Conservation (phyloP, 2,329 filamentous ascomycete species). For the Colletotrichum spinosum region DNA sequence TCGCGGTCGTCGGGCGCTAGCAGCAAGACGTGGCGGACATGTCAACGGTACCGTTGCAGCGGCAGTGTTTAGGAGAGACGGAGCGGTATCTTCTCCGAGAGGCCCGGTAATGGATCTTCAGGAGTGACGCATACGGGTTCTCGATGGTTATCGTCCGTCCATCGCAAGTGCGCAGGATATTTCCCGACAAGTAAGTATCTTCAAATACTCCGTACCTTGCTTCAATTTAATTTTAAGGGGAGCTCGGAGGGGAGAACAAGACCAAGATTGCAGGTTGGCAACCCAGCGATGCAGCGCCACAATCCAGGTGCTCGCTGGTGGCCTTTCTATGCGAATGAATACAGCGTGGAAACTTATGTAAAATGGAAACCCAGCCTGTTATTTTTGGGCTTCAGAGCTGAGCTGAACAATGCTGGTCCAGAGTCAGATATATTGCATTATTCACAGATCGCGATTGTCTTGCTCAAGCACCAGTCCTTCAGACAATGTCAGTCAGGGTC, state of each 20-base stretch:
- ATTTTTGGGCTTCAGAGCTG: neutral
- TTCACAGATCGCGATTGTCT: too few relatives aligned
- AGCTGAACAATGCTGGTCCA: too few relatives aligned
- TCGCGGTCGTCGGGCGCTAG: constrained; percentile 25
- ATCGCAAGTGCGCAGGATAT: too few relatives aligned
- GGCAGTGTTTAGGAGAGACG: constrained; percentile 20
- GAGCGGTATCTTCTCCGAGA: constrained; percentile 30
- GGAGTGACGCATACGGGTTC: constrained; percentile 20
- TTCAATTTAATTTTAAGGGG: too few relatives aligned
- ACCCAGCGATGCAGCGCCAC: constrained; percentile 24
- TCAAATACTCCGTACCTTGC: too few relatives aligned
- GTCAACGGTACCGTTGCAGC: constrained; percentile 34
- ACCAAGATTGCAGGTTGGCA: neutral
- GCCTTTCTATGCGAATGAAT: too few relatives aligned
- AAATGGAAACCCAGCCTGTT: neutral
- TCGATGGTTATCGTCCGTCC: neutral
- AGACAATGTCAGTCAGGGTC: too few relatives aligned
- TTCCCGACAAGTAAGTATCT: too few relatives aligned
- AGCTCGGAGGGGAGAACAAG: too few relatives aligned
- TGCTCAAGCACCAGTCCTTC: too few relatives aligned
- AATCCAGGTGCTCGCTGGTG: neutral
- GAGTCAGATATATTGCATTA: too few relatives aligned
- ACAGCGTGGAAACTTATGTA: too few relatives aligned
- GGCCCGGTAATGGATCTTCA: constrained; percentile 15
- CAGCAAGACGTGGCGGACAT: constrained; percentile 36